A percentile compares a stretch with the other conserved stretches of the same genome.
Conservation (phyloP, 2,329 filamentous ascomycete species). For the Mycosphaerella arachidis region DNA sequence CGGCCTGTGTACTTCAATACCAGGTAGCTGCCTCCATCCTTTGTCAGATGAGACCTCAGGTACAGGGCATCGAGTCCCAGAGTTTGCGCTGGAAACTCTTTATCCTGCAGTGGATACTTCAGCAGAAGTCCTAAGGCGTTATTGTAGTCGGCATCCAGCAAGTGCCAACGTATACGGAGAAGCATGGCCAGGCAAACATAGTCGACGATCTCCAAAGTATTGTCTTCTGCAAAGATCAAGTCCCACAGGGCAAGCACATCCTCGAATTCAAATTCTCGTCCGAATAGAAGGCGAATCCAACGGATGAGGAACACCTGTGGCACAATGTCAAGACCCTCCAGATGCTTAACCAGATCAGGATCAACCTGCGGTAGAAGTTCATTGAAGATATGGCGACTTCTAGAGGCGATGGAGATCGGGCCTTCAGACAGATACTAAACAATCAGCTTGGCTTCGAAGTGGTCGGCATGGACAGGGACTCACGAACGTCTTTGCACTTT, state of each 20-base stretch:
- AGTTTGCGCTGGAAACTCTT: constrained; percentile 46
- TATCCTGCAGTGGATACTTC: constrained; percentile 65
- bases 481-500: constrained; percentile 64
- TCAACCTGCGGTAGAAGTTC: constrained; percentile 73
- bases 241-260: constrained; percentile 86
- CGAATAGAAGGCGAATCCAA: constrained; percentile 90
- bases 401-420: constrained; percentile 63
- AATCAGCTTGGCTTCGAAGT: constrained; percentile 34
- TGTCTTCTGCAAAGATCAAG: constrained; percentile 79
- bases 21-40: constrained; percentile 59
- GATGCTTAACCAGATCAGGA: constrained; percentile 74
- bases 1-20: constrained; percentile 65
- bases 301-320: constrained; percentile 97
- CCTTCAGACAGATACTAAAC: constrained; percentile 44
- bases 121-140: constrained; percentile 75
- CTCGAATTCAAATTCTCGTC: constrained; percentile 86
- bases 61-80: constrained; percentile 84
- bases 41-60: constrained; percentile 60
- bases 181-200: constrained; percentile 93
- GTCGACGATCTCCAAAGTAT: constrained; percentile 74
- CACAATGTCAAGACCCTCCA: constrained; percentile 80
- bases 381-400: constrained; percentile 84
- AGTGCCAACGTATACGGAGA: constrained; percentile 81
- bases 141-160: constrained; percentile 84
- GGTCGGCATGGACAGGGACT: constrained; percentile 22